These are phyloP conservation scores for Arabidopsis thaliana DNA, from an alignment of 345 rosid genomes.

Conservation along the genomic window TAIR10.1 NC_003071.7:13365001-13365500, in stretches of 20 bases:
- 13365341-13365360: constrained; percentile 24
- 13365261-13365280: constrained; percentile 18
- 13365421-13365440: constrained; percentile 19
- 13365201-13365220: constrained; percentile 32
- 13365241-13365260: neutral
- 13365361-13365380: constrained; percentile 21
- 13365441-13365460: constrained; percentile 34
- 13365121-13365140: constrained; percentile 22
- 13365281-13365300: neutral
- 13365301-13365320: constrained; percentile 4
- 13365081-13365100: constrained; percentile 22
- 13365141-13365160: constrained; percentile 21
- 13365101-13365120: constrained; percentile 41
- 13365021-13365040: constrained; percentile 26
- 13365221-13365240: neutral
- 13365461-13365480: neutral
- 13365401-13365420: constrained; percentile 37
- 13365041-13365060: neutral
- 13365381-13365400: constrained; percentile 30
- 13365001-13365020: constrained; percentile 14
- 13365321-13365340: neutral
- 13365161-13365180: constrained; percentile 18
- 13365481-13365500: constrained; percentile 20
- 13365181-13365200: constrained; percentile 30
- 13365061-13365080: constrained; percentile 31